These are phyloP conservation scores for Coleophoma cylindrospora DNA, from an alignment of 2,329 filamentous ascomycete species.

Conservation along the genomic window DNA sequence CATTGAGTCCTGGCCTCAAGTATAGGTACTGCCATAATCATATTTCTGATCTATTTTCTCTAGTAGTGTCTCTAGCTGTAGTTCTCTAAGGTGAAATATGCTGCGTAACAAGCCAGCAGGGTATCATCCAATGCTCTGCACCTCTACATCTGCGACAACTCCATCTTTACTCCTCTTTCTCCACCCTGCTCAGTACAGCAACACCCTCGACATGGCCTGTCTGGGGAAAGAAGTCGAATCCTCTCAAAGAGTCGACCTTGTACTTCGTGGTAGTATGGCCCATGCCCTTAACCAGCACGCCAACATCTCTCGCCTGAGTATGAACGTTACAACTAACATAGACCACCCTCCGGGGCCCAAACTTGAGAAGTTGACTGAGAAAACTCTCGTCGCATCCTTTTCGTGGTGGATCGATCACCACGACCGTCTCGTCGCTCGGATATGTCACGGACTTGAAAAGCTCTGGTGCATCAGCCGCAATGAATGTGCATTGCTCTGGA, in stretches of 20 bases:
- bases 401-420: constrained; percentile 94
- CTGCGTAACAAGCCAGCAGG: no score
- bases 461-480: constrained; percentile 79
- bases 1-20: no score
- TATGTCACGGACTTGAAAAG: constrained; percentile 77
- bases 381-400: constrained; percentile 92
- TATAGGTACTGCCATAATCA: no score
- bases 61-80: no score
- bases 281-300: constrained; percentile 73
- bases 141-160: neutral
- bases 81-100: no score
- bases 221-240: constrained; percentile 98
- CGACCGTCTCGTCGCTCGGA: constrained; percentile 74
- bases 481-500: constrained; percentile 68
- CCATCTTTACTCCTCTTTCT: constrained; percentile 20
- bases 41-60: no score
- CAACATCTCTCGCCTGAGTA: constrained; percentile 91
- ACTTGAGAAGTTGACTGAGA: constrained; percentile 71
- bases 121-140: no score
- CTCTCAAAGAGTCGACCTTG: constrained; percentile 82
- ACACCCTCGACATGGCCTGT: constrained; percentile 67
- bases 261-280: constrained; percentile 50
- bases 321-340: constrained; percentile 99
- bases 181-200: constrained; percentile 56
- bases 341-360: constrained; percentile 73